Evolutionary conservation across 306 rosid genomes (phyloP).

Genomic region (Gastrolobium villosum): DNA sequence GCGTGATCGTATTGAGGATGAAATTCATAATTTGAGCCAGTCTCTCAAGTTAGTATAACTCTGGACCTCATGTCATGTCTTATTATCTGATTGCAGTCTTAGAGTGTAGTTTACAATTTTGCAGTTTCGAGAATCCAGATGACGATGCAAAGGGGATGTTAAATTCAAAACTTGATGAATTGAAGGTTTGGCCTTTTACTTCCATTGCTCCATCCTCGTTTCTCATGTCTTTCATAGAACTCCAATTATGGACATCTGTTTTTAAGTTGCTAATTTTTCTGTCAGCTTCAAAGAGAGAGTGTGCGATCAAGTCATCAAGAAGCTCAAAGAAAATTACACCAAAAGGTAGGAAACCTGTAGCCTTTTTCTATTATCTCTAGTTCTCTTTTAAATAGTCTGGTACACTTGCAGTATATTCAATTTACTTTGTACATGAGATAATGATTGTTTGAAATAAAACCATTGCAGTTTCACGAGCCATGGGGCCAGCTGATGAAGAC

Average conservation of each 20-base stretch:
- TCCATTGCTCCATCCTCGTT: neutral
- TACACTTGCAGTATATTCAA: conserved; percentile 7
- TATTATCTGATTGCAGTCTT: conserved; percentile 13
- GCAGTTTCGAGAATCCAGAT: conserved; percentile 74
- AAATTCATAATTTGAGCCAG: conserved; percentile 84
- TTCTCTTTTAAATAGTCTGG: conserved; percentile 3
- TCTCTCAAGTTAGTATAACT: conserved; percentile 73
- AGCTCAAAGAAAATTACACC: conserved; percentile 80
- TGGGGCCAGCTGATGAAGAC: conserved; percentile 99
- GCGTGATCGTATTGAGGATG: conserved; percentile 87
- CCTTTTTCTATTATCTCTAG: conserved; percentile 6
- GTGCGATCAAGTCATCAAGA: conserved; percentile 79
- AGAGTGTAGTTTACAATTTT: conserved; percentile 27
- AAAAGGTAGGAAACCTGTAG: conserved; percentile 60
- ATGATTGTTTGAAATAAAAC: conserved; percentile 37
- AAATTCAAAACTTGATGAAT: conserved; percentile 55
- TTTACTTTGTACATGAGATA: neutral
- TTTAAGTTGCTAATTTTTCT: conserved; percentile 33
- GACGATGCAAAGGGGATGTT: conserved; percentile 57
- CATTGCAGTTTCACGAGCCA: conserved; percentile 78
- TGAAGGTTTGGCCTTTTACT: conserved; percentile 70
- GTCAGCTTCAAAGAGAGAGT: conserved; percentile 67
- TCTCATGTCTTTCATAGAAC: conserved; percentile 24
- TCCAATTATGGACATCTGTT: conserved; percentile 16
- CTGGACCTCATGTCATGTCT: conserved; percentile 34